phyloP scores from a whole-genome alignment of 805 yeast species.

The Candida succiphila region DNA sequence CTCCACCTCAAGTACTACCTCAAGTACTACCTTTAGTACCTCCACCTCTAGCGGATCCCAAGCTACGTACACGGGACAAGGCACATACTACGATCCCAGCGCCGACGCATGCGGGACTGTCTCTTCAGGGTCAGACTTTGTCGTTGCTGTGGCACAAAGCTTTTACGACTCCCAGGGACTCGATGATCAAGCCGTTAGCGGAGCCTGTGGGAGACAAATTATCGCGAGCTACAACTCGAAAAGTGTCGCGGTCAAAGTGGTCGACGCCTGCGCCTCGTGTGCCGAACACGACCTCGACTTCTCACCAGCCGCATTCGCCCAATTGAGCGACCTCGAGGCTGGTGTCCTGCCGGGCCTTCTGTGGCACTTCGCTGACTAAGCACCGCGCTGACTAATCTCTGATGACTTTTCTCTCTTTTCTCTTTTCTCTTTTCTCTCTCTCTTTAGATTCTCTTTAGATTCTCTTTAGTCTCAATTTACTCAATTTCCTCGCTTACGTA shows the following conservation, averaged over 20 bases:
- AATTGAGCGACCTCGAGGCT: slow-evolving; percentile 33
- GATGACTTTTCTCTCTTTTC: neutral
- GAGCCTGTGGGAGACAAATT: slow-evolving; percentile 41
- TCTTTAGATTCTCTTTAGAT: too few species aligned
- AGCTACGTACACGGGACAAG: slow-evolving; percentile 27
- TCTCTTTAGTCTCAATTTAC: too few species aligned
- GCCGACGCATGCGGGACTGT: slow-evolving; percentile 42
- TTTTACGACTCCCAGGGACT: slow-evolving; percentile 22
- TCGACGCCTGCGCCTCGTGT: slow-evolving; percentile 45
- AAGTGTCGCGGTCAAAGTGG: slow-evolving; percentile 41
- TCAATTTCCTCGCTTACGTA: too few species aligned
- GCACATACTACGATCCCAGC: slow-evolving; percentile 37
- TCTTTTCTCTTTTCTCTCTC: too few species aligned
- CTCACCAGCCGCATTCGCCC: slow-evolving; percentile 40
- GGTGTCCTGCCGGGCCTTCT: too few species aligned
- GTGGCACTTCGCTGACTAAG: neutral
- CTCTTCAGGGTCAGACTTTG: slow-evolving; percentile 29
- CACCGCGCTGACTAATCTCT: neutral
- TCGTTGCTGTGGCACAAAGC: slow-evolving; percentile 39
- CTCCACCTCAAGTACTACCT: slow-evolving; percentile 2
- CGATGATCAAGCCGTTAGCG: slow-evolving; percentile 17
- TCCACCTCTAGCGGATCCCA: neutral
- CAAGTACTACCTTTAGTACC: slow-evolving; percentile 4
- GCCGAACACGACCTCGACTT: slow-evolving; percentile 36
- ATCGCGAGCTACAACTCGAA: slow-evolving; percentile 36